Conservation (phyloP, 2,329 filamentous ascomycete species). For the Colletotrichum sp. region DNA sequence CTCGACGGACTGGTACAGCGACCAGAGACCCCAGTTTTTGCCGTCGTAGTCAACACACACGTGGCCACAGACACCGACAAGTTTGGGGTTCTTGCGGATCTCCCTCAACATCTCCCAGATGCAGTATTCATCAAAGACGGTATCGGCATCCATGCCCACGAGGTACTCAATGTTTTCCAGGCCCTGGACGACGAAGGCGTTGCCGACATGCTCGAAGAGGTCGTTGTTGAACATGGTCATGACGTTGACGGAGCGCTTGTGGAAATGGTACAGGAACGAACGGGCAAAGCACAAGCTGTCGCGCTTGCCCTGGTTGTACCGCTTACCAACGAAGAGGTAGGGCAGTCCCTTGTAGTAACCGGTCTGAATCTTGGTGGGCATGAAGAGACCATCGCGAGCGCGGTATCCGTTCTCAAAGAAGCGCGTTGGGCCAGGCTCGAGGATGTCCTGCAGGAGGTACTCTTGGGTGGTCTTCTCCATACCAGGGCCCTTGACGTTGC, state of each 20-base stretch:
- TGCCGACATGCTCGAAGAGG: conserved; percentile 45
- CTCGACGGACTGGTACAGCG: conserved; percentile 51
- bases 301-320: conserved; percentile 54
- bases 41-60: conserved; percentile 51
- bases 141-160: conserved; percentile 54
- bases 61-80: conserved; percentile 53
- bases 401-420: conserved; percentile 48
- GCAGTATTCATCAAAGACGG: conserved; percentile 49
- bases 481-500: conserved; percentile 48
- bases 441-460: conserved; percentile 51
- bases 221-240: conserved; percentile 52
- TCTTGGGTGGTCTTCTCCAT: conserved; percentile 53
- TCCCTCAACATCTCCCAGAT: conserved; percentile 48
- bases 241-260: conserved; percentile 42
- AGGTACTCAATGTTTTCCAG: conserved; percentile 46
- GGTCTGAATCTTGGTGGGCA: conserved; percentile 48
- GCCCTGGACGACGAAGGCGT: conserved; percentile 39
- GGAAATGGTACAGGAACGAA: conserved; percentile 54
- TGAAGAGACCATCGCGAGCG: conserved; percentile 49
- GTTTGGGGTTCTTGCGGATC: conserved; percentile 44
- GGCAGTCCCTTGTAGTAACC: conserved; percentile 51
- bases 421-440: conserved; percentile 36
- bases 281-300: conserved; percentile 55
- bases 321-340: conserved; percentile 52
- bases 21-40: conserved; percentile 47